These are phyloP conservation scores for Globisporangium lucens DNA, from an alignment of 352 stramenopile genomes.

Conservation along the genomic window DNA sequence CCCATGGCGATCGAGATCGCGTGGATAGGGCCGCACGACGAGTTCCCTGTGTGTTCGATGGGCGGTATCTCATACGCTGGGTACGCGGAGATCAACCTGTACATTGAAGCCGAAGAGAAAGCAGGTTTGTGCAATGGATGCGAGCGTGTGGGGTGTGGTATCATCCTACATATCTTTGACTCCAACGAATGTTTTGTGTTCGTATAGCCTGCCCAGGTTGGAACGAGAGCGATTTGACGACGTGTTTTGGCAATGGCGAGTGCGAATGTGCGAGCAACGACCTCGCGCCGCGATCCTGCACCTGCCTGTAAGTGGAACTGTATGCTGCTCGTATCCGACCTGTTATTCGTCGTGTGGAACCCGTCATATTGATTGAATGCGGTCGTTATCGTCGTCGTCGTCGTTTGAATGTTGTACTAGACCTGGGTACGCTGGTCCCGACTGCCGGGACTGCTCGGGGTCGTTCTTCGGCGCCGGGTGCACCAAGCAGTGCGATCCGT, in stretches of 20 bases:
- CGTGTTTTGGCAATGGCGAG: slow-evolving; percentile 66
- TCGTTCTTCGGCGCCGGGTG: slow-evolving; percentile 60
- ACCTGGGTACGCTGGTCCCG: slow-evolving; percentile 59
- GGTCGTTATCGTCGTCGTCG: neutral
- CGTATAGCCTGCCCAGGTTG: slow-evolving; percentile 65
- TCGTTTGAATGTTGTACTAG: slow-evolving; percentile 16
- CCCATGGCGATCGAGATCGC: slow-evolving; percentile 48
- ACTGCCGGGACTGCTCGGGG: slow-evolving; percentile 62
- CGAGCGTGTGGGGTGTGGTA: neutral
- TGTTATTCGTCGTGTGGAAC: neutral
- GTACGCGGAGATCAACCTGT: slow-evolving; percentile 77
- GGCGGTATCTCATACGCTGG: slow-evolving; percentile 68
- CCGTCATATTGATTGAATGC: neutral
- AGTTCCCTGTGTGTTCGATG: slow-evolving; percentile 71
- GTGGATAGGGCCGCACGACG: slow-evolving; percentile 57
- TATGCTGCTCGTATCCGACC: neutral
- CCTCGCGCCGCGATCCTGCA: slow-evolving; percentile 47
- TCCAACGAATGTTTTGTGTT: neutral
- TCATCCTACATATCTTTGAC: neutral
- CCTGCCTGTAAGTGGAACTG: slow-evolving; percentile 53
- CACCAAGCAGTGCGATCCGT: slow-evolving; percentile 58
- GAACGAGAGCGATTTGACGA: slow-evolving; percentile 40
- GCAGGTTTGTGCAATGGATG: slow-evolving; percentile 36
- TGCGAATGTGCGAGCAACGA: slow-evolving; percentile 72
- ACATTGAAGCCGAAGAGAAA: slow-evolving; percentile 80